Evolutionary conservation across 2,329 filamentous ascomycete species (phyloP).

Genomic region (Exophiala calicioides): DNA sequence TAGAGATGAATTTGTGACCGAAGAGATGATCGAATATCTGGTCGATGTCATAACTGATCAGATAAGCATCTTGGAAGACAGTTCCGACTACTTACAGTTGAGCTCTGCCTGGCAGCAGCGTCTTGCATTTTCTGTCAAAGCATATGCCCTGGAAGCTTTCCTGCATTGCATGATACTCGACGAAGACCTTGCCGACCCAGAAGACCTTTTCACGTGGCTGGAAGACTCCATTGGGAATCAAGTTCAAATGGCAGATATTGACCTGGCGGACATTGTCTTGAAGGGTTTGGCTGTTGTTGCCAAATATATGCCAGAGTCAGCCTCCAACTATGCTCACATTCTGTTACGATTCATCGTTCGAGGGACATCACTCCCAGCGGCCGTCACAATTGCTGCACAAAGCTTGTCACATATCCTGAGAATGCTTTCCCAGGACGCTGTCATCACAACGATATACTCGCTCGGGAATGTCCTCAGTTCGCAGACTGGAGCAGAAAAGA

Average conservation of each 20-base stretch:
- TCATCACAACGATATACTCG: slow-evolving; percentile 94
- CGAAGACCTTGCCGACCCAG: slow-evolving; percentile 76
- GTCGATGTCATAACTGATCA: slow-evolving; percentile 76
- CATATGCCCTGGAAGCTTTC: slow-evolving; percentile 76
- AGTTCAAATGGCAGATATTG: slow-evolving; percentile 77
- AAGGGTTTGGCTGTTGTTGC: slow-evolving; percentile 81
- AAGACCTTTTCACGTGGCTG: slow-evolving; percentile 79
- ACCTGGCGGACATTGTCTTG: slow-evolving; percentile 74
- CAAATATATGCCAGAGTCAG: slow-evolving; percentile 69
- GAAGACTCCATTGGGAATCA: slow-evolving; percentile 78
- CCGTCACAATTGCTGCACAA: slow-evolving; percentile 75
- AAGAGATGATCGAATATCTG: slow-evolving; percentile 56
- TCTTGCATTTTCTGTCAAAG: slow-evolving; percentile 82
- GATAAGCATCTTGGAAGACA: slow-evolving; percentile 82
- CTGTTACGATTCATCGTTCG: slow-evolving; percentile 88
- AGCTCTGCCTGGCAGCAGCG: slow-evolving; percentile 84
- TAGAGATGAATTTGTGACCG: slow-evolving; percentile 37
- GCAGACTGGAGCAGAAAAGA: slow-evolving; percentile 55
- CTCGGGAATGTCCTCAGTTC: slow-evolving; percentile 93
- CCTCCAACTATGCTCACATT: slow-evolving; percentile 73
- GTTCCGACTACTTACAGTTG: slow-evolving; percentile 84
- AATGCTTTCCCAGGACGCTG: slow-evolving; percentile 82
- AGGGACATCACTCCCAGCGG: slow-evolving; percentile 67
- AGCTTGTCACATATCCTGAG: slow-evolving; percentile 80
- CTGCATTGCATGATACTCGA: slow-evolving; percentile 82